Conservation (phyloP, 192 early-diverging fungal genomes). For the Coemansia sp. region DNA sequence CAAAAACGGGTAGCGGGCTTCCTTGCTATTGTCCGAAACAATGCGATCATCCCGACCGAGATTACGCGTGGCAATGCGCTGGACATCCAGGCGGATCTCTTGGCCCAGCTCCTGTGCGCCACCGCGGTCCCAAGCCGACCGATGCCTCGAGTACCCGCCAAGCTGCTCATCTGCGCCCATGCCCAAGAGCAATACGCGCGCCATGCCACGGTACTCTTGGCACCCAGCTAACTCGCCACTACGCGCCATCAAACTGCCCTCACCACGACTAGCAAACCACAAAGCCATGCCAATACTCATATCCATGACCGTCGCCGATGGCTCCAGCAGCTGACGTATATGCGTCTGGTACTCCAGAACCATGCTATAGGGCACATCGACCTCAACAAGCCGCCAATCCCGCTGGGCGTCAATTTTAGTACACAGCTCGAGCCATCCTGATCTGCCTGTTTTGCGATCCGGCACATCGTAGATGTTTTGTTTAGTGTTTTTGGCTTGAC, state of each 20-base stretch:
- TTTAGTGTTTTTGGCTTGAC: conserved; percentile 35
- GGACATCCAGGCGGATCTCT: conserved; percentile 83
- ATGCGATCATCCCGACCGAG: conserved; percentile 94
- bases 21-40: conserved; percentile 81
- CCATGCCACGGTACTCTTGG: conserved; percentile 45
- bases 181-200: conserved; percentile 83
- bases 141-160: conserved; percentile 90
- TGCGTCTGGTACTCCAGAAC: conserved; percentile 57
- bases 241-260: conserved; percentile 47
- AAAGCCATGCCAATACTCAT: conserved; percentile 96
- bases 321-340: conserved; percentile 75
- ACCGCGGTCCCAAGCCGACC: conserved; percentile 64
- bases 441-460: conserved; percentile 77
- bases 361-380: conserved; percentile 81
- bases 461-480: conserved; percentile 63
- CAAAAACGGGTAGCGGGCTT: conserved; percentile 88
- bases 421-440: conserved; percentile 58
- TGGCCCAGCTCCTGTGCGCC: conserved; percentile 69
- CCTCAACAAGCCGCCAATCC: conserved; percentile 86
- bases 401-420: conserved; percentile 63
- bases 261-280: conserved; percentile 92
- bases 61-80: conserved; percentile 84
- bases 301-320: conserved; percentile 92
- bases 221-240: not conserved
- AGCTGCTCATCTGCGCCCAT: conserved; percentile 94